phyloP scores from a whole-genome alignment of 2,329 filamentous ascomycete species.

The Westerdykella sp. region DNA sequence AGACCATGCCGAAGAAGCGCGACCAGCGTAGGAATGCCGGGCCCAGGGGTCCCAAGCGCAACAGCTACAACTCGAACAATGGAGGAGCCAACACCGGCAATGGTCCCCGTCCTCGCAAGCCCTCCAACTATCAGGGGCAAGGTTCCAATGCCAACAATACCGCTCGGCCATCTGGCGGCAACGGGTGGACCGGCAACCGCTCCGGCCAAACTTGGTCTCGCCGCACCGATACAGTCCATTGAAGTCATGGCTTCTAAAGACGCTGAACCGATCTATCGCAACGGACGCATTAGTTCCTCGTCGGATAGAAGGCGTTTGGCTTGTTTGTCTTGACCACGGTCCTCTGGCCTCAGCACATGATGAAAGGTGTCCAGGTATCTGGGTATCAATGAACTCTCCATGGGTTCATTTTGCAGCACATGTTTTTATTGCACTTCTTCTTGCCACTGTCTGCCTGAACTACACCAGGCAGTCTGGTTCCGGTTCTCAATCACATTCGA shows the following conservation, averaged over 20 bases:
- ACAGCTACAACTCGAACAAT: conserved; percentile 11
- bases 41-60: conserved; percentile 23
- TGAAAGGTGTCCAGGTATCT: no score
- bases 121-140: conserved; percentile 24
- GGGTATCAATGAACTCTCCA: no score
- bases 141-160: conserved; percentile 19
- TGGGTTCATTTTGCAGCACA: no score
- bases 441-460: no score
- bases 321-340: no score
- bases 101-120: conserved; percentile 22
- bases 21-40: conserved; percentile 11
- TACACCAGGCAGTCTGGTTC: no score
- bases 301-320: no score
- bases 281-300: no score
- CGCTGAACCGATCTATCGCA: no score
- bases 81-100: conserved; percentile 16
- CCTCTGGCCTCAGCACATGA: no score
- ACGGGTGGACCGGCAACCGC: conserved; percentile 24
- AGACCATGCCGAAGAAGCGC: conserved; percentile 23
- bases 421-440: no score
- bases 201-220: conserved; percentile 9
- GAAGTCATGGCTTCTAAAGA: not conserved
- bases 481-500: no score
- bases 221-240: conserved; percentile 3
- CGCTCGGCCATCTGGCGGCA: conserved; percentile 20